Evolutionary conservation across 2,329 filamentous ascomycete genomes (phyloP), one percentile per base, ranked within the genome.

Genomic region (Neopestalotiopsis rosae): DNA sequence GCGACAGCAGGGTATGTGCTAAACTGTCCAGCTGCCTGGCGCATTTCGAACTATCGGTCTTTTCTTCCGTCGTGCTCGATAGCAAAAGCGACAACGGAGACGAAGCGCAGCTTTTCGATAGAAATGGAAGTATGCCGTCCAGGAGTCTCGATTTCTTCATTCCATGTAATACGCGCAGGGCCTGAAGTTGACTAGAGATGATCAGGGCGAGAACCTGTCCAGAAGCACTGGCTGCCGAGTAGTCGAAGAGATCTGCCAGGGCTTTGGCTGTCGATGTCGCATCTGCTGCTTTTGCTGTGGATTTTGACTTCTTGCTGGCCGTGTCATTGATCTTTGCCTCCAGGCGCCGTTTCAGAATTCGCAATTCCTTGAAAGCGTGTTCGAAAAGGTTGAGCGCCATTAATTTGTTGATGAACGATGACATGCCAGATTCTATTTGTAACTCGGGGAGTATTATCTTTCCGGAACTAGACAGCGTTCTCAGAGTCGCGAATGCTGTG

Each of bases 361-460:
- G 84, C 69, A 95, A 77, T 74, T 95, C 92, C 74, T 90, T 92
- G 57, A 89, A 79, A 0, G 93, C 92, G 68, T 91, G 83, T n/a
- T 90, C 88, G 61, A 92, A 87, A 65, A 94, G 78, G 1, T 89
- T 88, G 62, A 94, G 82, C 0, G 83, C 82, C 14, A 94, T 81
- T 1, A 95, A 82, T 76, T 90, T 93, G 52, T 88, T 87, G 52
- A 91, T 80, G 66, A 95, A 85, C 0, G 90, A 89, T 17, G 91
- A 88, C 85, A 93, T 92, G 67, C 92, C 93, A 69, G 85, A 90
- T 76, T 95, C 93, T 4, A 95, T 79, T 75, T 95, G 92, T 52
- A 92, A 81, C 59, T 88, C 85, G 1, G 89, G 86, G n/a, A 90
- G 81, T 10, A 86, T 80, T 10, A 89, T 80, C 9, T 86, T 83